Conservation (phyloP, 768 basidiomycete species). For the Termitomyces sp. region DNA sequence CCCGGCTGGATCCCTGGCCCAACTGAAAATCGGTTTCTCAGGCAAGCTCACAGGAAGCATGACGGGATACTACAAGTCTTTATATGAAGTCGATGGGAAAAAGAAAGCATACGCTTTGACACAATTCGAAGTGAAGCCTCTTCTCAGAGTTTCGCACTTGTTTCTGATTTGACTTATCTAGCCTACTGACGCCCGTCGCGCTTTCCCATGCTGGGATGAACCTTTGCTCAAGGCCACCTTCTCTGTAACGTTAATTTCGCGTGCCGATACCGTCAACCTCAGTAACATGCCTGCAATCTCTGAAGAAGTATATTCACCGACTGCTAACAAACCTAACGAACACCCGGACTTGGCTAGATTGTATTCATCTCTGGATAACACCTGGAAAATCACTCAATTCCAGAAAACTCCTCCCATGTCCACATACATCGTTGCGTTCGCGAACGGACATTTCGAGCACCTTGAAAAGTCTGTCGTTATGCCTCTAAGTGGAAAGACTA, state of each 20-base stretch:
- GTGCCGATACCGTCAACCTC: constrained; percentile 65
- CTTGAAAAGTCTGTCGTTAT: constrained; percentile 73
- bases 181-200: constrained; percentile 80
- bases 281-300: constrained; percentile 81
- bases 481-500: constrained; percentile 70
- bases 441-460: constrained; percentile 73
- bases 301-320: constrained; percentile 41
- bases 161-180: constrained; percentile 22
- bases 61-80: constrained; percentile 79
- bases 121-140: constrained; percentile 68
- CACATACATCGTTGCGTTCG: constrained; percentile 83
- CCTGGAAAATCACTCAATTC: constrained; percentile 84
- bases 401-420: constrained; percentile 82
- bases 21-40: constrained; percentile 64
- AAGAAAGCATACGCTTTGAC: constrained; percentile 73
- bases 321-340: constrained; percentile 20
- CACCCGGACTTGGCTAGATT: constrained; percentile 31
- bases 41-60: constrained; percentile 64
- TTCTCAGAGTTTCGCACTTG: background rate
- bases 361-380: constrained; percentile 32
- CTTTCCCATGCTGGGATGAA: constrained; percentile 92
- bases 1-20: constrained; percentile 64
- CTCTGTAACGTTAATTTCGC: constrained; percentile 73
- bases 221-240: constrained; percentile 86
- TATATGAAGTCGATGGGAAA: constrained; percentile 57